Base-by-base conservation (phyloP, 805 yeast genomes). In the Saturnispora besseyi region DNA sequence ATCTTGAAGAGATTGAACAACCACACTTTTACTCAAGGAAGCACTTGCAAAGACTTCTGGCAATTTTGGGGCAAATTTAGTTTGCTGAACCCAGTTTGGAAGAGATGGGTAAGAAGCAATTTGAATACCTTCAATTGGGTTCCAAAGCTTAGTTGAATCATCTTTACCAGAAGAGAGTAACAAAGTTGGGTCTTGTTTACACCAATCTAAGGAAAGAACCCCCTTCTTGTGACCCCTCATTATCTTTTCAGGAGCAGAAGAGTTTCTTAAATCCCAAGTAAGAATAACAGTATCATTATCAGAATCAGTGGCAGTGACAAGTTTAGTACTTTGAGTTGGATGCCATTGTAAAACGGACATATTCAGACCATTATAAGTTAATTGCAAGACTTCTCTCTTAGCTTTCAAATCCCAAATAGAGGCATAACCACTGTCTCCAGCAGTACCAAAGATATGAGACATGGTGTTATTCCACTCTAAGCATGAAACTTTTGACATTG, bases 371-470 rank as follows among this genome's bases (percentile, higher is more conserved):
- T 81, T 71, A 65, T 87, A 87, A 50, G 81, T 77, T 63, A 93
- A 74, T 65, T 88, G 96, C 53, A 93, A 71, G 24, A 91, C 96
- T 68, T 91, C 97, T 61, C 87, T 79, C 63, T 82, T 84, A 38
- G 89, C 81, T 61, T 85, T 86, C 56, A 90, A 72, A 68, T 93
- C 98, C 97, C 97, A 93, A 56, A 93, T 82, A 1, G 96, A 84
- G 3, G 96, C 82, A 64, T 79, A 85, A 13, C 95, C 95, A 13
- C 87, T 77, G 58, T 81, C 78, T 44, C 96, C 88, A 11, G 96
- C 95, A 47, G 87, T 75, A 18, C 98, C 98, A 65, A 93, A 79
- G 57, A 93, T 90, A 61, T 91, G 95, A 37, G 84, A 70, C 50
- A 86, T 83, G 33, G 78, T 71, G 61, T 82, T 80, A 70, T 93